These are phyloP conservation scores for Stentor coeruleus DNA, from an alignment of 73 alveolate genomes.

Conservation along the genomic window DNA sequence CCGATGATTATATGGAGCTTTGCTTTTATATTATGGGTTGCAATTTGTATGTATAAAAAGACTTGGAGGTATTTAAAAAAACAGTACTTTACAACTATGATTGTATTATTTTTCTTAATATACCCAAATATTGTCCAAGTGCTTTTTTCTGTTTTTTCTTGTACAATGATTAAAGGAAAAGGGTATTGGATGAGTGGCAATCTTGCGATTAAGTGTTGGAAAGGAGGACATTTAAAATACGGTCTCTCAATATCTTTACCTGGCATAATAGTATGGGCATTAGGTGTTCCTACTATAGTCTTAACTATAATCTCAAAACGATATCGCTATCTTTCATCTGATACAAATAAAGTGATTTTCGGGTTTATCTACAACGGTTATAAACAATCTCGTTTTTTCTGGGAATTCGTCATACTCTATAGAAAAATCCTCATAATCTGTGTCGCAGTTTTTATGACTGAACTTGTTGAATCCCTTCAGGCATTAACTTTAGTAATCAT, in stretches of 20 bases:
- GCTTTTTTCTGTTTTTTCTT: constrained; percentile 35
- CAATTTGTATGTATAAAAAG: constrained; percentile 12
- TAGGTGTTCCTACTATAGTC: constrained; percentile 33
- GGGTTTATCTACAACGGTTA: constrained; percentile 45
- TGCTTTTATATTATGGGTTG: constrained; percentile 30
- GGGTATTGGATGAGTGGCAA: constrained; percentile 29
- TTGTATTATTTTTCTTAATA: constrained; percentile 36
- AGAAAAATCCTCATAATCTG: constrained; percentile 38
- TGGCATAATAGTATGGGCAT: constrained; percentile 34
- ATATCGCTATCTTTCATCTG: background rate
- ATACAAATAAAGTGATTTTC: constrained; percentile 10
- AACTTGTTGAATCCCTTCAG: too few species aligned
- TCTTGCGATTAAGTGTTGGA: constrained; percentile 32
- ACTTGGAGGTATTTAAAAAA: constrained; percentile 3
- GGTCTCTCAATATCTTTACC: constrained; percentile 48
- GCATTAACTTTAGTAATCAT: too few species aligned
- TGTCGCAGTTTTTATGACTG: constrained; percentile 36
- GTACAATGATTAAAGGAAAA: constrained; percentile 35
- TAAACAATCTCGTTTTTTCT: constrained; percentile 26
- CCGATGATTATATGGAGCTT: constrained; percentile 27
- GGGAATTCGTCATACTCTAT: constrained; percentile 47
- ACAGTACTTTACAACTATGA: constrained; percentile 31
- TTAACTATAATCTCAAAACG: constrained; percentile 14
- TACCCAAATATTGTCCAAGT: constrained; percentile 36
- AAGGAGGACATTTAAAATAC: constrained; percentile 33